Evolutionary conservation across 257 asterid species (phyloP).

Genomic region (Gynochthodes officinalis): DNA sequence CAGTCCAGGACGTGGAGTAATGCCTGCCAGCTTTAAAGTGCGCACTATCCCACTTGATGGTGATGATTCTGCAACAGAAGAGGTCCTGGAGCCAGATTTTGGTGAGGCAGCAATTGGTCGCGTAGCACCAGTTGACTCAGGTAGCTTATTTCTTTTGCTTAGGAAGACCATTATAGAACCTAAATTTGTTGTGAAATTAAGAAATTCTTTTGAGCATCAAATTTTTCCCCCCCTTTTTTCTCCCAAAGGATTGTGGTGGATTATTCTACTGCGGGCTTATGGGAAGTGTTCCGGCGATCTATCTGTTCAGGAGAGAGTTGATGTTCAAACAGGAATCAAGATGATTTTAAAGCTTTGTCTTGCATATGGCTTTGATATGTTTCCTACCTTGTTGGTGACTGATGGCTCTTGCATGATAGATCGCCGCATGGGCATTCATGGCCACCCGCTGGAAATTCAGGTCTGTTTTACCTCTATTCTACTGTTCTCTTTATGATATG

Average conservation of each 20-base stretch:
- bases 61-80: conserved; percentile 80
- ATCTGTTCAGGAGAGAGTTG: conserved; percentile 75
- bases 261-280: conserved; percentile 71
- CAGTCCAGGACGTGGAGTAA: conserved; percentile 94
- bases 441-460: conserved; percentile 88
- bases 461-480: conserved; percentile 25
- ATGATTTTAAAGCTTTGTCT: conserved; percentile 73
- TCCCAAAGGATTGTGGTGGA: conserved; percentile 75
- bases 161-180: neutral
- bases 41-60: conserved; percentile 77
- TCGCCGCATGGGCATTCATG: conserved; percentile 90
- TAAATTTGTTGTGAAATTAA: neutral
- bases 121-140: conserved; percentile 92
- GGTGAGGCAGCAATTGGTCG: conserved; percentile 97
- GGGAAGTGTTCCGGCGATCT: conserved; percentile 75
- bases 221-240: conserved; percentile 1
- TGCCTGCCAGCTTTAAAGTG: conserved; percentile 96
- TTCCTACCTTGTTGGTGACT: conserved; percentile 72
- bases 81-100: conserved; percentile 84
- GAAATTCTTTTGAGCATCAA: neutral
- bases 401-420: conserved; percentile 90
- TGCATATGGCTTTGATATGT: conserved; percentile 84
- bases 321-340: conserved; percentile 74
- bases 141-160: conserved; percentile 28
- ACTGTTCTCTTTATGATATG: neutral